Evolutionary conservation across 2,329 filamentous ascomycete species (phyloP).

Genomic region (Colletotrichum magnum): DNA sequence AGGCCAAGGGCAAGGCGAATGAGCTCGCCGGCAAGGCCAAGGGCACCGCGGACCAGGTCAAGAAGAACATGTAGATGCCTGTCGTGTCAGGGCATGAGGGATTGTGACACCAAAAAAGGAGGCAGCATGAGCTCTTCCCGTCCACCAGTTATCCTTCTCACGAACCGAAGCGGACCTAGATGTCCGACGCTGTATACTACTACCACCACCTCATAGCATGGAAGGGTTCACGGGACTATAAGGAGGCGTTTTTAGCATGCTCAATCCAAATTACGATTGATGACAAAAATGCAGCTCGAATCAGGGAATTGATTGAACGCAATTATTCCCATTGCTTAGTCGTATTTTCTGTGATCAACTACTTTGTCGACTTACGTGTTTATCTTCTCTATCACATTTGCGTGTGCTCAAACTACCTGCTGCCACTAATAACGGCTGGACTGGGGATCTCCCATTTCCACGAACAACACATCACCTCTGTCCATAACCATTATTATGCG

Average conservation of each 20-base stretch:
- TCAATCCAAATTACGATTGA: conserved; percentile 21
- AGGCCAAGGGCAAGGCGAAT: conserved; percentile 51
- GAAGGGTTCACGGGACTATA: conserved; percentile 27
- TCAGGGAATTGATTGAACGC: neutral
- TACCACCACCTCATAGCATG: conserved; percentile 36
- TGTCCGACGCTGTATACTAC: conserved; percentile 31
- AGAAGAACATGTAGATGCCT: conserved; percentile 47
- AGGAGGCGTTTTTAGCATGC: conserved; percentile 26
- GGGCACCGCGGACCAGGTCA: conserved; percentile 57
- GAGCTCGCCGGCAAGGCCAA: conserved; percentile 58
- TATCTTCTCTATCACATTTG: too few relatives aligned
- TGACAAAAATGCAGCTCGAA: neutral
- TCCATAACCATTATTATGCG: neutral
- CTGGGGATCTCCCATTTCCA: too few relatives aligned
- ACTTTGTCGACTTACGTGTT: too few relatives aligned
- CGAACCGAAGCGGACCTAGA: neutral
- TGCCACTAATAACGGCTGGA: too few relatives aligned
- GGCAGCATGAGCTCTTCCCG: neutral
- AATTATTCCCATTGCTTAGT: too few relatives aligned
- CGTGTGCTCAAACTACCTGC: too few relatives aligned
- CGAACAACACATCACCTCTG: neutral
- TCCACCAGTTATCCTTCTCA: too few relatives aligned
- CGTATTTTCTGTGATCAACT: too few relatives aligned
- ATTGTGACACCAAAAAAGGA: neutral
- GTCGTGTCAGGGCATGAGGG: neutral